Conservation (phyloP, 768 basidiomycete species). For the Suillus tomentosus region DNA sequence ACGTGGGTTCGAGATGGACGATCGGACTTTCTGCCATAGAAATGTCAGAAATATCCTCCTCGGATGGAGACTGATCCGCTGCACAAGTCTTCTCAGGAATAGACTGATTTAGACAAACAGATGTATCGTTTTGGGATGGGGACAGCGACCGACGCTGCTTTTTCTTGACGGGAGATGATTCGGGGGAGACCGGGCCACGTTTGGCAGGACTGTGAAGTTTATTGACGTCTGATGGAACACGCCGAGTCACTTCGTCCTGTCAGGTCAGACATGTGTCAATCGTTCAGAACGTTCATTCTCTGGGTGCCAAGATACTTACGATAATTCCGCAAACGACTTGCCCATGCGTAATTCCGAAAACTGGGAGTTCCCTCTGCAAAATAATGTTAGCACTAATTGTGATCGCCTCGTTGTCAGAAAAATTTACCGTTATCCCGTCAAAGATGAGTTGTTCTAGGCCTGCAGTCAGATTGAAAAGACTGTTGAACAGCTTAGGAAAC, state of each 20-base stretch:
- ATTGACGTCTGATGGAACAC: conserved; percentile 10
- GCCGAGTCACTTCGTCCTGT: conserved; percentile 54
- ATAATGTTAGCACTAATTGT: background rate
- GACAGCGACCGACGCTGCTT: conserved; percentile 26
- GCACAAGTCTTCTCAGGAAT: background rate
- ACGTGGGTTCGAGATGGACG: background rate
- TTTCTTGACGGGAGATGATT: conserved; percentile 29
- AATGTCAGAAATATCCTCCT: background rate
- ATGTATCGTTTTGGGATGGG: conserved; percentile 21
- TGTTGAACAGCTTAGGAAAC: conserved; percentile 28
- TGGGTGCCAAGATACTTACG: conserved; percentile 39
- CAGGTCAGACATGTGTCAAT: conserved; percentile 9
- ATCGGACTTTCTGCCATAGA: background rate
- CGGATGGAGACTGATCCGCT: background rate
- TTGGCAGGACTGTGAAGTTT: conserved; percentile 12
- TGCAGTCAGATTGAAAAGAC: conserved; percentile 73
- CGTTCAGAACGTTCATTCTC: background rate
- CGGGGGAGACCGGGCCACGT: conserved; percentile 22
- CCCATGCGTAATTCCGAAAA: conserved; percentile 72
- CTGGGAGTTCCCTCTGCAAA: conserved; percentile 76
- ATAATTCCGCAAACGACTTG: conserved; percentile 74
- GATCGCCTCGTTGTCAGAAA: background rate
- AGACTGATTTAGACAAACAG: background rate
- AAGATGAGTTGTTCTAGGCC: conserved; percentile 55
- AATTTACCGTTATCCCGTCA: conserved; percentile 52